Conservation (phyloP, 441 rosid species). For the Erodium trifolium region DNA sequence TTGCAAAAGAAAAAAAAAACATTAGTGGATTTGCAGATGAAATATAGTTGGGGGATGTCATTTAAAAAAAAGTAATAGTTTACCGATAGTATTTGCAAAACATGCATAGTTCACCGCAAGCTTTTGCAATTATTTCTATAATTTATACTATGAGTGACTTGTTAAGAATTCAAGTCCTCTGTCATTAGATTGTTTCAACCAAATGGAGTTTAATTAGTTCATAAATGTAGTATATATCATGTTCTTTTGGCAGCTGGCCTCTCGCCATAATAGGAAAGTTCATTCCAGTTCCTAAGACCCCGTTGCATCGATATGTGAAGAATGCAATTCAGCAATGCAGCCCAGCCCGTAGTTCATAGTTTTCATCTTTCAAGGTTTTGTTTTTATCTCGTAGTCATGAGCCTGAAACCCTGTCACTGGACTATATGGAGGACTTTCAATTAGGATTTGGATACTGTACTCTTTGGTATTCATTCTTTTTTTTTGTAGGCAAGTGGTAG, state of each 20-base stretch:
- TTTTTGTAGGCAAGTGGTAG: background rate
- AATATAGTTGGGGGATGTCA: too few species aligned
- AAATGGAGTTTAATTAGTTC: background rate
- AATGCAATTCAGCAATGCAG: background rate
- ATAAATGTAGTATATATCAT: background rate
- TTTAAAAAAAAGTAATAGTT: too few species aligned
- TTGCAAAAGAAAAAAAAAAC: too few species aligned
- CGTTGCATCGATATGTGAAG: conserved; percentile 17
- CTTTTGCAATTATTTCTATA: too few species aligned
- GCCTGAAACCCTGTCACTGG: background rate
- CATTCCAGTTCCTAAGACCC: conserved; percentile 68
- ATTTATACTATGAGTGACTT: too few species aligned
- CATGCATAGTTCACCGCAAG: too few species aligned
- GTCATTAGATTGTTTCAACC: background rate
- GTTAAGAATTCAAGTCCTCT: too few species aligned
- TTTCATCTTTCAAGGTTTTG: background rate
- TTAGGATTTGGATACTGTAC: background rate
- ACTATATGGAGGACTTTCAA: background rate
- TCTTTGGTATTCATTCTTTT: background rate
- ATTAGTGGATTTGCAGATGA: too few species aligned
- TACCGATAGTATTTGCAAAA: too few species aligned
- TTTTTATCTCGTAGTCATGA: background rate
- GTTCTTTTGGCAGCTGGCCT: conserved; percentile 60
- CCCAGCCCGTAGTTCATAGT: background rate
- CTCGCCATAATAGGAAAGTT: conserved; percentile 61